Conservation (phyloP, 2,329 filamentous ascomycete genomes). For the Graphilbum ipis-grandicollis region DNA sequence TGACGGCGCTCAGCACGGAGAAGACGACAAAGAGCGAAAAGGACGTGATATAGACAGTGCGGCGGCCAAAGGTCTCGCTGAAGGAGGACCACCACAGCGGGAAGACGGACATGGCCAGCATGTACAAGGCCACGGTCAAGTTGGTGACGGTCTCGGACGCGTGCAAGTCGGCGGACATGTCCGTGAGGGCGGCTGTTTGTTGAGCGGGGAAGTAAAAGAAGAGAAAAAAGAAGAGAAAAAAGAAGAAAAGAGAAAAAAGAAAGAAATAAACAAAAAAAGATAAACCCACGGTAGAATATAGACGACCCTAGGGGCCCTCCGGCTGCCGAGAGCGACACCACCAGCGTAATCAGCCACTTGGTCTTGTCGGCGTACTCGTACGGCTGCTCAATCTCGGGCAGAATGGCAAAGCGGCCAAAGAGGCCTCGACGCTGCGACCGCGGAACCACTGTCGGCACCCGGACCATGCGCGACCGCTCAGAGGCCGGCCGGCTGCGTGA, state of each 20-base stretch:
- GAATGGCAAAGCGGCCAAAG: constrained; percentile 47
- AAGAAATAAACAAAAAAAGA: too few species aligned
- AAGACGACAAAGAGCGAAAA: constrained; percentile 59
- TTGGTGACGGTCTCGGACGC: constrained; percentile 52
- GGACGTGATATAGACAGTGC: constrained; percentile 62
- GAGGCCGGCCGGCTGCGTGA: neutral
- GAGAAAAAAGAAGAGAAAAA: too few species aligned
- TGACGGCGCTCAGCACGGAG: constrained; percentile 50
- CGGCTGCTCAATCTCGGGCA: constrained; percentile 60
- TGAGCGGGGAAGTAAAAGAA: too few species aligned
- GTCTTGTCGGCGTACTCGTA: constrained; percentile 53
- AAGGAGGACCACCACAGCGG: constrained; percentile 80
- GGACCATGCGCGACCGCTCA: constrained; percentile 12
- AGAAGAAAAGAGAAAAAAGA: too few species aligned
- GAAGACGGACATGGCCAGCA: constrained; percentile 70
- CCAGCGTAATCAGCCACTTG: constrained; percentile 73
- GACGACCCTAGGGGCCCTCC: constrained; percentile 70
- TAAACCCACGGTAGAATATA: constrained; percentile 67
- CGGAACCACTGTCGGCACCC: constrained; percentile 21
- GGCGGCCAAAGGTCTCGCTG: constrained; percentile 53
- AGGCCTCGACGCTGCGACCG: constrained; percentile 46
- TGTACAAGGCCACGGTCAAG: constrained; percentile 61
- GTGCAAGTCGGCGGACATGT: constrained; percentile 44
- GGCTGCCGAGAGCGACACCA: constrained; percentile 60
- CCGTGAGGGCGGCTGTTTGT: constrained; percentile 43